These are phyloP conservation scores for Piper betle DNA, from an alignment of 164 flowering plant species.

Conservation along the genomic window DNA sequence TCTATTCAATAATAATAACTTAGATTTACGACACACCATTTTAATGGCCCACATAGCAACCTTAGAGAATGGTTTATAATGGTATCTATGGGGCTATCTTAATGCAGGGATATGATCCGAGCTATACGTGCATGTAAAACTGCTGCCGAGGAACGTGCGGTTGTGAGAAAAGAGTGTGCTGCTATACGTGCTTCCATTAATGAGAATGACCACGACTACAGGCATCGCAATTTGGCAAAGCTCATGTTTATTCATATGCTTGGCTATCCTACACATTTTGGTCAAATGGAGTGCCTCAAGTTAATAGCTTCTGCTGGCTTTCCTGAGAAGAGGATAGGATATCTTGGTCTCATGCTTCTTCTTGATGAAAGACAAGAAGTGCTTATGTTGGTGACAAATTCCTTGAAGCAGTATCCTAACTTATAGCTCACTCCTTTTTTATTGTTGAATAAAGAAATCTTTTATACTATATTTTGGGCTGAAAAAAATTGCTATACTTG, in stretches of 20 bases:
- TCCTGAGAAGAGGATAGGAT: slow-evolving; percentile 98
- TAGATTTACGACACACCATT: too few relatives aligned
- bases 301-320: slow-evolving; percentile 92
- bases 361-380: slow-evolving; percentile 99
- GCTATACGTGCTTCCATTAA: slow-evolving; percentile 88
- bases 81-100: background rate
- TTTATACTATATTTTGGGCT: background rate
- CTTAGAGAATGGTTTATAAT: too few relatives aligned
- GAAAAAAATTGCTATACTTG: too few relatives aligned
- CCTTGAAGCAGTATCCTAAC: slow-evolving; percentile 90
- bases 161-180: slow-evolving; percentile 96
- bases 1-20: too few relatives aligned
- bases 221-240: slow-evolving; percentile 94
- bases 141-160: slow-evolving; percentile 99
- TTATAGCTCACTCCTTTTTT: background rate
- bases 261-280: slow-evolving; percentile 99
- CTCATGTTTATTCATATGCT: slow-evolving; percentile 99
- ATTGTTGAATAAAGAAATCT: background rate
- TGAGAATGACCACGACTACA: slow-evolving; percentile 85
- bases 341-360: slow-evolving; percentile 96
- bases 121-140: slow-evolving; percentile 97
- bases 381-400: slow-evolving; percentile 96
- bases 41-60: too few relatives aligned
- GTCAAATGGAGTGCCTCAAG: slow-evolving; percentile 99
- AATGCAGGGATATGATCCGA: slow-evolving; percentile 93